Conservation (phyloP, 2,329 filamentous ascomycete species). For the Aaosphaeria pasadenensis region DNA sequence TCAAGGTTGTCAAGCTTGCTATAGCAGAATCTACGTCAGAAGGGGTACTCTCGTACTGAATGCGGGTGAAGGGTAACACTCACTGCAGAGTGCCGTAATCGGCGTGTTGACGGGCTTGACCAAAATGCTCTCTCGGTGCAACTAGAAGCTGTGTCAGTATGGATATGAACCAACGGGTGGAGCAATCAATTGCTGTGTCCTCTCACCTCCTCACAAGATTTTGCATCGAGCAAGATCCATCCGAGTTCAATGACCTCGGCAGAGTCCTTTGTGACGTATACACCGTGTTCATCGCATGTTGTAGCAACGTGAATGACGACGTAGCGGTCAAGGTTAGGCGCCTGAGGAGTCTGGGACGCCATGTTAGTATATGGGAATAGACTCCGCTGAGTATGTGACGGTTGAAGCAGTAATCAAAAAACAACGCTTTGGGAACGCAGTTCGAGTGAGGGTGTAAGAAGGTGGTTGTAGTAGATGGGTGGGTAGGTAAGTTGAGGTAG, state of each 20-base stretch:
- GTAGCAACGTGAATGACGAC: constrained; percentile 98
- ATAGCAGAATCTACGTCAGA: constrained; percentile 30
- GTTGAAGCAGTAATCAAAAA: too few relatives aligned
- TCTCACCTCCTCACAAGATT: constrained; percentile 82
- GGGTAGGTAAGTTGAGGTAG: too few relatives aligned
- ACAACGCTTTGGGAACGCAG: too few relatives aligned
- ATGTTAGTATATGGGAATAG: constrained; percentile 8
- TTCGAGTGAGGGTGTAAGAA: too few relatives aligned
- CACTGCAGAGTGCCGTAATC: constrained; percentile 98
- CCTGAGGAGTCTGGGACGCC: constrained; percentile 30
- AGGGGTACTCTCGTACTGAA: constrained; percentile 5
- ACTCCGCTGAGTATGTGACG: too few relatives aligned
- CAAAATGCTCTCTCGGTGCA: constrained; percentile 91
- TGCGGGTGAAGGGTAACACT: constrained; percentile 39
- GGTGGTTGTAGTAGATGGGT: too few relatives aligned
- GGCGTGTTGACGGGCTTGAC: constrained; percentile 99
- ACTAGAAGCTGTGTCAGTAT: constrained; percentile 50
- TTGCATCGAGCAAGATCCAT: constrained; percentile 93
- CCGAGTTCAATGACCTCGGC: constrained; percentile 98
- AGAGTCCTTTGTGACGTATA: constrained; percentile 98
- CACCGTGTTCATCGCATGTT: constrained; percentile 97
- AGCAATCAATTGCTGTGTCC: neutral
- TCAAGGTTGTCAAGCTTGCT: constrained; percentile 96
- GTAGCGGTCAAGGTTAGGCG: constrained; percentile 76
- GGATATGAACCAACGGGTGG: too few relatives aligned